Percentiles rank a stretch among this genome's conserved stretches.
phyloP scores from a whole-genome alignment of 2,329 filamentous ascomycete species.

The Didymella segeticola region DNA sequence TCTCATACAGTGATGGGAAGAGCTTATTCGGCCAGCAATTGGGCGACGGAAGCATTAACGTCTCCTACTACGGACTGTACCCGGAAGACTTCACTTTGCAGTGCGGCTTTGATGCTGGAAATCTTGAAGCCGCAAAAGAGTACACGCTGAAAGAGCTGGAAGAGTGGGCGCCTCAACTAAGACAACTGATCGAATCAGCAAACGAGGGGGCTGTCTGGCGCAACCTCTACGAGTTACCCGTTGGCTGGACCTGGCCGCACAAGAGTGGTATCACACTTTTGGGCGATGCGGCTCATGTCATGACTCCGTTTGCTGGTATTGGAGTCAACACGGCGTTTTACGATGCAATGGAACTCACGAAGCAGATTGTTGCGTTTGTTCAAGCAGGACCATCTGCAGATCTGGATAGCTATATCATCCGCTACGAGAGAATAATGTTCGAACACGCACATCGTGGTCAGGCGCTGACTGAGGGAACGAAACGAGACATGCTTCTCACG shows the following conservation, averaged over 20 bases:
- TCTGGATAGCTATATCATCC: constrained; percentile 36
- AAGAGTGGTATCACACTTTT: constrained; percentile 48
- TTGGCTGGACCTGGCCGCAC: constrained; percentile 49
- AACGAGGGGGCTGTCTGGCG: constrained; percentile 30
- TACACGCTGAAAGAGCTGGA: constrained; percentile 31
- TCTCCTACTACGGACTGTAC: constrained; percentile 30
- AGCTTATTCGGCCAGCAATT: constrained; percentile 40
- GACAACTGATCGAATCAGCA: constrained; percentile 31
- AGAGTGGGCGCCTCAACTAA: constrained; percentile 42
- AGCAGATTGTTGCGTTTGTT: constrained; percentile 40
- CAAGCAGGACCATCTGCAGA: constrained; percentile 4
- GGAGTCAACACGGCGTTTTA: constrained; percentile 50
- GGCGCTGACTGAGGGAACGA: constrained; percentile 52
- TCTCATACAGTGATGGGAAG: constrained; percentile 39
- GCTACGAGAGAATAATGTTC: constrained; percentile 51
- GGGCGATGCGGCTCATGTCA: constrained; percentile 52
- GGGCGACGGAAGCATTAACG: constrained; percentile 41
- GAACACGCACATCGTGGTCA: constrained; percentile 43
- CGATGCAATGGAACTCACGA: constrained; percentile 45
- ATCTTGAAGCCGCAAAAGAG: constrained; percentile 25
- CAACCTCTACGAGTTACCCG: constrained; percentile 50
- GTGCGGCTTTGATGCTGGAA: constrained; percentile 27
- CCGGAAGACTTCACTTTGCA: constrained; percentile 33
- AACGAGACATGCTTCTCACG: constrained; percentile 58
- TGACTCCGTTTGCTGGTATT: constrained; percentile 48